These are phyloP conservation scores for Diaporthe helianthi DNA, from an alignment of 2,329 filamentous ascomycete genomes.

Conservation along the genomic window DNA sequence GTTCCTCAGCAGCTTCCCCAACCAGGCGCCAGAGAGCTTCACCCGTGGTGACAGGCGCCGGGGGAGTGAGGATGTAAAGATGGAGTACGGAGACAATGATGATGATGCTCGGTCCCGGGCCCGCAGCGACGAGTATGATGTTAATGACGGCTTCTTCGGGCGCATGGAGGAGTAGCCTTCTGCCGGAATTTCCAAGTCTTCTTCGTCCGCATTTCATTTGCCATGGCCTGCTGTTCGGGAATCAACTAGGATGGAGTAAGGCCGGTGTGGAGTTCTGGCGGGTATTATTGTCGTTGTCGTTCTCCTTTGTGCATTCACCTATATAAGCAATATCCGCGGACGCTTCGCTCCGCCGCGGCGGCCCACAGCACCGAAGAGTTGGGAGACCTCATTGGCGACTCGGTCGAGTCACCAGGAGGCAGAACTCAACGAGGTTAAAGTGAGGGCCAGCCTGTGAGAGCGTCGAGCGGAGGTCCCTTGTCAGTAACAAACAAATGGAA, in stretches of 20 bases:
- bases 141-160: constrained; percentile 84
- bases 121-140: constrained; percentile 83
- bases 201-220: constrained; percentile 34
- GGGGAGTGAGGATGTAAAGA: constrained; percentile 67
- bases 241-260: constrained; percentile 40
- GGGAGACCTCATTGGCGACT: constrained; percentile 47
- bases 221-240: constrained; percentile 32
- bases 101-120: constrained; percentile 66
- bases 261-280: constrained; percentile 24
- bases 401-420: constrained; percentile 35
- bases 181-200: constrained; percentile 15
- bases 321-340: constrained; percentile 54
- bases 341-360: constrained; percentile 69
- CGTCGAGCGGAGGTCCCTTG: constrained; percentile 65
- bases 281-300: constrained; percentile 39
- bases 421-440: constrained; percentile 74
- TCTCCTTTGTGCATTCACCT: constrained; percentile 58
- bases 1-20: constrained; percentile 69
- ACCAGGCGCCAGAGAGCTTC: constrained; percentile 69
- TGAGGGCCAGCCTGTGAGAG: constrained; percentile 62
- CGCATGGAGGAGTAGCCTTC: constrained; percentile 84
- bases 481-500: constrained; percentile 40
- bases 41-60: constrained; percentile 61
- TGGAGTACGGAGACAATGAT: constrained; percentile 71
- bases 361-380: constrained; percentile 74